These are phyloP conservation scores for Mycena sp. DNA, from an alignment of 1,284 basidiomycete species.

Conservation along the genomic window DNA sequence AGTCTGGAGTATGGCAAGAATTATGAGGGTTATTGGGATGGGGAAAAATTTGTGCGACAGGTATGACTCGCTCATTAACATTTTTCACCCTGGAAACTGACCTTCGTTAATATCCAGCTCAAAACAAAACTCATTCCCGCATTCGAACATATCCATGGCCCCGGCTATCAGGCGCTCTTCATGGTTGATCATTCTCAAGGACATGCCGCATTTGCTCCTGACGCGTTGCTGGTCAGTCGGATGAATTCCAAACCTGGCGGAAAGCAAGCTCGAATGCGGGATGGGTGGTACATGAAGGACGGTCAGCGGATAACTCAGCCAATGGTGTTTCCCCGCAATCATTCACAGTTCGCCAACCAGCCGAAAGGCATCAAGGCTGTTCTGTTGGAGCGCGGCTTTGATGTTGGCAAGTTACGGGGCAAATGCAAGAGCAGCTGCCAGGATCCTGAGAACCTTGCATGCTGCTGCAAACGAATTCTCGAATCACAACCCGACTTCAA, in stretches of 20 bases:
- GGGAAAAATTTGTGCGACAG: conserved; percentile 55
- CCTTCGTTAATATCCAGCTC: too few species aligned
- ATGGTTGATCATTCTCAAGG: conserved; percentile 52
- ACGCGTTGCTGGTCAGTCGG: conserved; percentile 43
- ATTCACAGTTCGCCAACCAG: conserved; percentile 38
- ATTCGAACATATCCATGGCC: conserved; percentile 44
- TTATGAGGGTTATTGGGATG: too few species aligned
- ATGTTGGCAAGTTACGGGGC: conserved; percentile 30
- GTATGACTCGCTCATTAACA: conserved; percentile 49
- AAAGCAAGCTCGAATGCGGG: conserved; percentile 41
- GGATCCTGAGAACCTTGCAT: conserved; percentile 23
- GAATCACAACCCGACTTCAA: conserved; percentile 37
- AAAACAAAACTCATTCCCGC: conserved; percentile 47
- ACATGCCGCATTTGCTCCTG: conserved; percentile 47
- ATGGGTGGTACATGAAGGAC: conserved; percentile 43
- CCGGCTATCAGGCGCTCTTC: too few species aligned
- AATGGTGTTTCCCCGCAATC: conserved; percentile 46
- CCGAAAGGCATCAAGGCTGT: conserved; percentile 48
- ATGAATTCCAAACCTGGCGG: conserved; percentile 50
- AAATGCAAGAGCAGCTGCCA: conserved; percentile 40
- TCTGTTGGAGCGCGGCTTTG: conserved; percentile 43
- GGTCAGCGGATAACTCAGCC: conserved; percentile 40
- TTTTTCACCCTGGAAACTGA: too few species aligned
- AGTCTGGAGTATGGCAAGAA: conserved; percentile 53
- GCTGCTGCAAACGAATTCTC: conserved; percentile 38